These are phyloP conservation scores for Colletotrichum caudatum DNA, from an alignment of 2,329 filamentous ascomycete genomes.

Conservation along the genomic window DNA sequence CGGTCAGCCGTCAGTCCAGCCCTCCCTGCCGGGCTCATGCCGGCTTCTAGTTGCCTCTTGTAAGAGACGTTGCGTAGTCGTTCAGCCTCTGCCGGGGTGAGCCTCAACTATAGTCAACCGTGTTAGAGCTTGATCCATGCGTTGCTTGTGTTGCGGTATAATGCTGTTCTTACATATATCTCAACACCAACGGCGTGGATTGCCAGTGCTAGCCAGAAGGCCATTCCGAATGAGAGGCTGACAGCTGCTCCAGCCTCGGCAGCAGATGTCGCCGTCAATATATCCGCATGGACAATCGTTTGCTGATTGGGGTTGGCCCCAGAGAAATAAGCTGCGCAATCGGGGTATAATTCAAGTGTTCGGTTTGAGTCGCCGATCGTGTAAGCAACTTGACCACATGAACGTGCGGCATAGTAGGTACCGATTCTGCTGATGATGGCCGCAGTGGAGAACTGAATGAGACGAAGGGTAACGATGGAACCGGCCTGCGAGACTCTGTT, in stretches of 20 bases:
- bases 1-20: constrained; percentile 58
- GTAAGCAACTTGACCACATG: constrained; percentile 62
- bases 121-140: background rate
- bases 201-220: constrained; percentile 55
- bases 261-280: constrained; percentile 45
- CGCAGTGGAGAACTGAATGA: constrained; percentile 58
- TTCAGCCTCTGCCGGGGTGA: constrained; percentile 64
- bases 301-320: constrained; percentile 46
- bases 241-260: constrained; percentile 55
- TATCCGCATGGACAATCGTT: constrained; percentile 49
- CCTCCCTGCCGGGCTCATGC: constrained; percentile 59
- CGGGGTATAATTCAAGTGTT: constrained; percentile 54
- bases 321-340: constrained; percentile 55
- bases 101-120: constrained; percentile 52
- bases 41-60: constrained; percentile 64
- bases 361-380: constrained; percentile 47
- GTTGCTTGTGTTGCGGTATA: rapidly evolving
- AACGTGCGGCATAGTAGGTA: constrained; percentile 48
- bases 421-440: constrained; percentile 49
- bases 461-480: constrained; percentile 61
- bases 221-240: constrained; percentile 61
- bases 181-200: constrained; percentile 40
- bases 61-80: constrained; percentile 65
- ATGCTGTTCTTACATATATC: constrained; percentile 46
- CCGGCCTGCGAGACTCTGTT: constrained; percentile 50